Percentiles rank a stretch among this genome's conserved stretches.
Conservation (phyloP, 75 land plant species). For the Pinus tabuliformis region DNA sequence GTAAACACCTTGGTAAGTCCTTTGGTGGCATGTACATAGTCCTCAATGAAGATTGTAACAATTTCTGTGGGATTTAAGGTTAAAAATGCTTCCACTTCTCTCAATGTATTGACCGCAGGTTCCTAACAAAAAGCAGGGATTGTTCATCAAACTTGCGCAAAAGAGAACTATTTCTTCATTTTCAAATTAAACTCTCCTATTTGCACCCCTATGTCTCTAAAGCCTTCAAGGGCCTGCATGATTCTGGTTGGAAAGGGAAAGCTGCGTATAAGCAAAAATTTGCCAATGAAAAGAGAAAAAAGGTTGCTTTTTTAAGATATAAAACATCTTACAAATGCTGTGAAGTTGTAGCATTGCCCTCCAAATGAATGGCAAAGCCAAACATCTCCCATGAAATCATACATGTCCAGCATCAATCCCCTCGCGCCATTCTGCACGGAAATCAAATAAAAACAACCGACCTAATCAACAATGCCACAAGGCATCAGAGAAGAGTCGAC, state of each 20-base stretch:
- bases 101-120: slow-evolving; percentile 81
- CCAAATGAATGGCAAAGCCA: slow-evolving; percentile 91
- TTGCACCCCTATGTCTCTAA: neutral
- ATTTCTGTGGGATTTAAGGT: slow-evolving; percentile 69
- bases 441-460: slow-evolving; percentile 1
- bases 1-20: slow-evolving; percentile 68
- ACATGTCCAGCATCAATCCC: slow-evolving; percentile 94
- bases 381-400: slow-evolving; percentile 74
- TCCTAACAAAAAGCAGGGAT: slow-evolving; percentile 23
- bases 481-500: neutral
- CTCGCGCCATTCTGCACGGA: slow-evolving; percentile 76
- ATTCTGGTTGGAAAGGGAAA: neutral
- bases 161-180: neutral
- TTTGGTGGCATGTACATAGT: slow-evolving; percentile 69
- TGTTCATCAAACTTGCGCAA: slow-evolving; percentile 8
- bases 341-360: slow-evolving; percentile 82
- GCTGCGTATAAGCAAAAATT: neutral
- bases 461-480: neutral
- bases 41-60: slow-evolving; percentile 85
- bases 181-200: neutral
- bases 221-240: neutral
- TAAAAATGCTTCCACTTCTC: slow-evolving; percentile 77
- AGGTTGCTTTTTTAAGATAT: neutral
- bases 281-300: neutral
- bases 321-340: slow-evolving; percentile 75